A percentile compares a stretch with the other conserved stretches of the same genome.
Evolutionary conservation across 768 basidiomycete genomes (phyloP).

Genomic region (Suillus subaureus): DNA sequence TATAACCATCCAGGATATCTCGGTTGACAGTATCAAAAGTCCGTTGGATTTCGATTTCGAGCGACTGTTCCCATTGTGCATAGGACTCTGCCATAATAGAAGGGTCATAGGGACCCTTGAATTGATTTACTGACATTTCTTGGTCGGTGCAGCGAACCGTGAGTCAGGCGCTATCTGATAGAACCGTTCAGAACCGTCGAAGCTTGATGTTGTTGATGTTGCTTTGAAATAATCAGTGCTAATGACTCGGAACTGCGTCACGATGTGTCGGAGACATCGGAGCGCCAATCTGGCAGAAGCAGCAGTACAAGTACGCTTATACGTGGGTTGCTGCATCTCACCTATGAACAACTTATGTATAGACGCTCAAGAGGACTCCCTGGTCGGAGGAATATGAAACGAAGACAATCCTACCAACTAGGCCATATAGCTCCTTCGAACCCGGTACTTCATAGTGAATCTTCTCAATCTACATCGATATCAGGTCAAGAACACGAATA

Average conservation of each 20-base stretch:
- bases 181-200: neutral
- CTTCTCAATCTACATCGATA: neutral
- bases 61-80: constrained; percentile 6
- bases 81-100: constrained; percentile 5
- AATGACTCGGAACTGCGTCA: neutral
- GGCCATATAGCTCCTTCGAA: neutral
- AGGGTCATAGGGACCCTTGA: constrained; percentile 1
- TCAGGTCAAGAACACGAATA: constrained; percentile 4
- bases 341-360: neutral
- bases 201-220: neutral
- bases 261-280: neutral
- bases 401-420: neutral
- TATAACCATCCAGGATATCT: neutral
- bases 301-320: neutral
- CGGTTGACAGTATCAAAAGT: neutral
- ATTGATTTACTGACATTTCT: neutral
- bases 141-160: constrained; percentile 22
- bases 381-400: neutral
- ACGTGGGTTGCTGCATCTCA: neutral
- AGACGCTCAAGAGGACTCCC: neutral
- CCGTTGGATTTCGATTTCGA: constrained; percentile 6
- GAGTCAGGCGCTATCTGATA: constrained; percentile 13
- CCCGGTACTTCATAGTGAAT: neutral
- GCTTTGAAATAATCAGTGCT: neutral
- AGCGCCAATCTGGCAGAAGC: neutral